Conservation (phyloP, 179 eudicot genomes). For the Carnegiea gigantea region DNA sequence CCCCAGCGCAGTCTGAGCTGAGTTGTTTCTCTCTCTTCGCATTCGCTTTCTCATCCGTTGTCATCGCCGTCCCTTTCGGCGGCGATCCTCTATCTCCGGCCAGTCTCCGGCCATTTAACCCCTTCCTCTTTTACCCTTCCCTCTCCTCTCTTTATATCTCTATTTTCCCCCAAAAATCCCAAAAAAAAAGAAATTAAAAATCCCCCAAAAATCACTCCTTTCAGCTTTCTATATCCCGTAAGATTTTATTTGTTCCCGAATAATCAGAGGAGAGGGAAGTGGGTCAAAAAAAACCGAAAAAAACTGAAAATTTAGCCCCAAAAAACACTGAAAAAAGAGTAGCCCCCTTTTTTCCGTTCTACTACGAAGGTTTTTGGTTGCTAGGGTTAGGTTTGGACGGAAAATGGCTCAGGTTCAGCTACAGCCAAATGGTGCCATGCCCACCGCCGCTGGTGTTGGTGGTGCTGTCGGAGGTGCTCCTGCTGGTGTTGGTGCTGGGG, state of each 20-base stretch:
- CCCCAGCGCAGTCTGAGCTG: slow-evolving; percentile 10
- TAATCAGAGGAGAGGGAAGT: slow-evolving; percentile 69
- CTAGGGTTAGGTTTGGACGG: slow-evolving; percentile 13
- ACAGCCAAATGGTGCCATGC: slow-evolving; percentile 34
- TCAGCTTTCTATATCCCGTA: slow-evolving; percentile 3
- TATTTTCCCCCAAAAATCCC: not conserved
- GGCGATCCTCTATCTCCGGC: slow-evolving; percentile 45
- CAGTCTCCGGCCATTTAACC: slow-evolving; percentile 35
- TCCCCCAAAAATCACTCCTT: slow-evolving; percentile 11
- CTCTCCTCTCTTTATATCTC: slow-evolving; percentile 58
- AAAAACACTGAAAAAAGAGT: slow-evolving; percentile 17
- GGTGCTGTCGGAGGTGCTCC: slow-evolving; percentile 15
- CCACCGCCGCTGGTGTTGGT: not conserved
- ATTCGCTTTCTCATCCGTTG: slow-evolving; percentile 15
- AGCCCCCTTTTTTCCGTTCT: not conserved
- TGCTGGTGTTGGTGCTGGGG: slow-evolving; percentile 13
- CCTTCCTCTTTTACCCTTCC: slow-evolving; percentile 39
- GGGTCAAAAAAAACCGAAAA: slow-evolving; percentile 24
- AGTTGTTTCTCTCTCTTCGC: slow-evolving; percentile 25
- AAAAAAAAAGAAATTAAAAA: slow-evolving; percentile 14
- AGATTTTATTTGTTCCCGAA: slow-evolving; percentile 22
- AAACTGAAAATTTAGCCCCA: slow-evolving; percentile 25
- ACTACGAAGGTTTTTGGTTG: not conserved
- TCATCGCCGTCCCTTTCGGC: slow-evolving; percentile 44
- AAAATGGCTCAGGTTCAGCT: slow-evolving; percentile 39